Evolutionary conservation across 2,329 filamentous ascomycete species (phyloP), one percentile per base, ranked within the genome.

Genomic region (Juglanconis juglandina): DNA sequence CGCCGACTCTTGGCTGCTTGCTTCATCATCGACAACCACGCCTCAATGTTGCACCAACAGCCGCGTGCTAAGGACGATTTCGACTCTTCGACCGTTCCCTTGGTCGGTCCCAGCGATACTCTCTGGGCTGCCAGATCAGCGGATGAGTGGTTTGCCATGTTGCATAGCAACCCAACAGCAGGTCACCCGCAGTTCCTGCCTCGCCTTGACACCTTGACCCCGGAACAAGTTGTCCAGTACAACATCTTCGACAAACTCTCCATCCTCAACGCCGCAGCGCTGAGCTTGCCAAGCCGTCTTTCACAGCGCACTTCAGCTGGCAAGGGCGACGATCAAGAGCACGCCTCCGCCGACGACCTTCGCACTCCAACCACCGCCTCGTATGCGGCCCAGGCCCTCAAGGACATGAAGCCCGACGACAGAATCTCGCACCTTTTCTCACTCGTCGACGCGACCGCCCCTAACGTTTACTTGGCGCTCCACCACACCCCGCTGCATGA

Each of bases 401-500:
- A 57, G 67, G 66, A 44, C 68, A 66, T 34, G 67, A 72, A 63
- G 63, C 62, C 56, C 17, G 63, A 63, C 37, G 59, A 64, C 14
- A 47, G 60, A 37, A 50, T 66, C 32, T 34, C 53, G n/a, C 39
- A 61, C 58, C 68, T 83, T 17, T 86, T 85, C 67, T 69, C 76
- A 1, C 67, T 35, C n/a, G 4, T 13, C 4, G n/a, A 41, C 39
- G 79, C 75, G 11, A 73, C 77, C 13, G 70, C 78, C 17, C 80
- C 78, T 52, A 80, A 81, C 67, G 80, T 81, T 0, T 86, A 85
- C 67, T 72, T 86, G 17, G 82, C 84, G 1, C 72, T 87, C 1
- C 77, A 85, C 64, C 75, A 83, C 66, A 85, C 83, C 0, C 84
- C 84, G n/a, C 77, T 87, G 4, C 78, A 81, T 63, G 79, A 80